phyloP scores from a whole-genome alignment of 495 filamentous ascomycete species.

The Cryomyces antarcticus region DNA sequence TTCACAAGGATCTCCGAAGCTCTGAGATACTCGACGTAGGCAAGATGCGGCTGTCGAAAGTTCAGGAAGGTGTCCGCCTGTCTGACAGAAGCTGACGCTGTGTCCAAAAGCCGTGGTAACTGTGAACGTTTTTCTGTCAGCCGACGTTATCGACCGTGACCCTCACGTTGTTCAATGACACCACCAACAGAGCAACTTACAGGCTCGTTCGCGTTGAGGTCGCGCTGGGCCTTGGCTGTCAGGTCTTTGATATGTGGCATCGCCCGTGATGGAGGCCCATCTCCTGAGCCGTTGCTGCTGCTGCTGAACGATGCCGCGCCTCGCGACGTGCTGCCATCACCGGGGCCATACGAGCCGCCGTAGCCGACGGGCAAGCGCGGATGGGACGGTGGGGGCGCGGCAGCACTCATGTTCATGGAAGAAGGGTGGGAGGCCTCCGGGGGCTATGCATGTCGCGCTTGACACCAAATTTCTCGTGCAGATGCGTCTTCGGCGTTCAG shows the following conservation, averaged over 20 bases:
- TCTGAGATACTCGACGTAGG: slow-evolving; percentile 60
- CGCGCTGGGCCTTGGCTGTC: not conserved
- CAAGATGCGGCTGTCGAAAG: slow-evolving; percentile 30
- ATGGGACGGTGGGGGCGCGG: too few species aligned
- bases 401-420: too few species aligned
- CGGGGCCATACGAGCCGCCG: too few species aligned
- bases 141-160: not conserved
- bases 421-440: too few species aligned
- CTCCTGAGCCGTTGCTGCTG: too few species aligned
- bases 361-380: too few species aligned
- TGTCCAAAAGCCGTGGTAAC: slow-evolving; percentile 6
- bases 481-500: too few species aligned
- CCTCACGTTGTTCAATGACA: not conserved
- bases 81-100: slow-evolving; percentile 9
- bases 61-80: slow-evolving; percentile 11
- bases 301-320: too few species aligned
- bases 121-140: slow-evolving; percentile 1
- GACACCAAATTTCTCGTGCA: too few species aligned
- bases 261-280: not conserved
- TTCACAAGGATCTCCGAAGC: slow-evolving; percentile 58
- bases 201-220: not conserved
- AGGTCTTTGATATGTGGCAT: slow-evolving; percentile 1
- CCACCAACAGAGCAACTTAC: not conserved
- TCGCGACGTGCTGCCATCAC: too few species aligned
- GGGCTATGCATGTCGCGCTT: too few species aligned